Evolutionary conservation across 345 rosid genomes (phyloP).

Genomic region (Jatropha curcas): DNA sequence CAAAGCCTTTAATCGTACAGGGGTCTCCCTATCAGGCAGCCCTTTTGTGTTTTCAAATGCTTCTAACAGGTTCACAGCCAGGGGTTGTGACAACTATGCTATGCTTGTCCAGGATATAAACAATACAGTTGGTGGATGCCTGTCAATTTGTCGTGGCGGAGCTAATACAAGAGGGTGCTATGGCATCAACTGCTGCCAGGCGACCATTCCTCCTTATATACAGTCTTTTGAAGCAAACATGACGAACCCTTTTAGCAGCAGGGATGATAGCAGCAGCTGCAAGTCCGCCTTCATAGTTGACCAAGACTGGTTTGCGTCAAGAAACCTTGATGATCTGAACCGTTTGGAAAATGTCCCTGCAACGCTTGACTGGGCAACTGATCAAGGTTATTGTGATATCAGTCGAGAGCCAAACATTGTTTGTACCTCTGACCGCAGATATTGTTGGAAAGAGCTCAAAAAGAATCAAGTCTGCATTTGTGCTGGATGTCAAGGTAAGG

Average conservation of each 20-base stretch:
- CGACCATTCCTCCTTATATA: background rate
- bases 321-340: background rate
- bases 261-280: no score
- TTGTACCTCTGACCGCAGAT: background rate
- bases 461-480: conserved; percentile 1
- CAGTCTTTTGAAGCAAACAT: background rate
- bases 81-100: conserved; percentile 12
- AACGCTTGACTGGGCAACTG: conserved; percentile 7
- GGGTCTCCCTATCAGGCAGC: background rate
- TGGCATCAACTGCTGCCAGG: background rate
- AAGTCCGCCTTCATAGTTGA: background rate
- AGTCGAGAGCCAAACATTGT: background rate
- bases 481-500: background rate
- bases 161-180: background rate
- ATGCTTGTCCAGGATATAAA: background rate
- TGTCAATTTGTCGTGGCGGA: background rate
- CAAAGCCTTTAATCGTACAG: background rate
- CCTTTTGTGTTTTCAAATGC: background rate
- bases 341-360: background rate
- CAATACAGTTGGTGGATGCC: background rate
- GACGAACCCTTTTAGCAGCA: background rate
- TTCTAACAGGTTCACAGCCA: conserved; percentile 4
- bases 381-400: background rate
- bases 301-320: background rate
- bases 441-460: background rate